phyloP scores from a whole-genome alignment of 345 rosid species.

The Viola odorata region DNA sequence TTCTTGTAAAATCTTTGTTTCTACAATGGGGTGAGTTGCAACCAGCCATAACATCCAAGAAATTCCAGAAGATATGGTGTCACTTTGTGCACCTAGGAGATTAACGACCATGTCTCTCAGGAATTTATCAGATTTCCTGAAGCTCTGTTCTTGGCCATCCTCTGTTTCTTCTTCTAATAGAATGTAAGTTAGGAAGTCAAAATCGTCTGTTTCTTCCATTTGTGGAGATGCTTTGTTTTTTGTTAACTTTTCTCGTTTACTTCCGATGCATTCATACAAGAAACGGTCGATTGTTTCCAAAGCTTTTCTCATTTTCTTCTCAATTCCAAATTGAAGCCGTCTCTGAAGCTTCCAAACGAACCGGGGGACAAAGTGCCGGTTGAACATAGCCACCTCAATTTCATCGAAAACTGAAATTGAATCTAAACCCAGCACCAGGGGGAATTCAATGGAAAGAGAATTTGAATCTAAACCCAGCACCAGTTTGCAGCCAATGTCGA shows the following conservation, averaged over 20 bases:
- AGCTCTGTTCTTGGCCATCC: not conserved
- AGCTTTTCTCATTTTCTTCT: slow-evolving; percentile 10
- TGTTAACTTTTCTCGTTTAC: slow-evolving; percentile 4
- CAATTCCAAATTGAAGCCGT: slow-evolving; percentile 13
- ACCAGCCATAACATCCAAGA: slow-evolving; percentile 37
- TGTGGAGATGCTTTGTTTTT: not conserved
- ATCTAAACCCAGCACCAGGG: too few relatives aligned
- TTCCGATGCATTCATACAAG: not conserved
- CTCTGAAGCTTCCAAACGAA: slow-evolving; percentile 13
- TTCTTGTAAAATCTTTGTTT: slow-evolving; percentile 22
- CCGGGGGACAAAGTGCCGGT: slow-evolving; percentile 10
- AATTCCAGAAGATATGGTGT: slow-evolving; percentile 24
- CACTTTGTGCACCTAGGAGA: slow-evolving; percentile 31
- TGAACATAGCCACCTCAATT: slow-evolving; percentile 13
- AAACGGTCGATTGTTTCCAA: slow-evolving; percentile 1
- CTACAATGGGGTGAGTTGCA: slow-evolving; percentile 22
- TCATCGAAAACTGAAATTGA: slow-evolving; percentile 15
- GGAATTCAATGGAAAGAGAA: slow-evolving; percentile 12
- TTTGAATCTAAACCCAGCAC: slow-evolving; percentile 8
- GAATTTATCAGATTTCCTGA: slow-evolving; percentile 12
- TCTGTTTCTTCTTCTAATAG: not conserved
- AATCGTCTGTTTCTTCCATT: not conserved
- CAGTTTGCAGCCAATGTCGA: slow-evolving; percentile 14
- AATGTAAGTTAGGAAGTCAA: slow-evolving; percentile 12
- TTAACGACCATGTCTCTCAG: slow-evolving; percentile 21